Conservation (phyloP, 1,284 basidiomycete species). For the Coniophora puteana region DNA sequence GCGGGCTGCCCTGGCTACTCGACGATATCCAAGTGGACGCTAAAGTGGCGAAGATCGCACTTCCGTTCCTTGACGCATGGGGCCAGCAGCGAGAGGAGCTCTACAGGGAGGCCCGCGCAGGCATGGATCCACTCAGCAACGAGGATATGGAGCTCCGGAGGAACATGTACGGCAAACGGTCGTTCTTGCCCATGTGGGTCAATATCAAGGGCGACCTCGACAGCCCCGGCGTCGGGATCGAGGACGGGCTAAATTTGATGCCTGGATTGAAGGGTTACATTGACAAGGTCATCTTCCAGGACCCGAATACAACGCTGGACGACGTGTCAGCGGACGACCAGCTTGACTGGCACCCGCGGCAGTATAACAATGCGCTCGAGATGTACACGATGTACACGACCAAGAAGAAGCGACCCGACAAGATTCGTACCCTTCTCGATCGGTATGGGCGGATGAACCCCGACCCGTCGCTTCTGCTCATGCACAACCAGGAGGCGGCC, state of each 20-base stretch:
- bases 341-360: constrained; percentile 2
- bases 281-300: background rate
- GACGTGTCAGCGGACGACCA: background rate
- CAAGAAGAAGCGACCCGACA: no score
- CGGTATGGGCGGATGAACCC: no score
- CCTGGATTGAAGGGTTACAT: no score
- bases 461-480: no score
- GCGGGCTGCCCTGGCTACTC: background rate
- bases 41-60: background rate
- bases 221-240: no score
- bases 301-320: background rate
- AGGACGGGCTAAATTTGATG: no score
- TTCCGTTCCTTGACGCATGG: constrained; percentile 1
- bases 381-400: no score
- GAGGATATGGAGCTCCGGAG: background rate
- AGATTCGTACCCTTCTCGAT: no score
- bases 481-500: no score
- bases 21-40: background rate
- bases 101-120: background rate
- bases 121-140: background rate
- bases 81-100: background rate
- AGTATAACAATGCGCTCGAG: background rate
- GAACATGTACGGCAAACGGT: background rate
- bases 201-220: background rate
- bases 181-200: constrained; percentile 1